Base-by-base conservation (phyloP, 352 stramenopile species). In the Hyaloperonospora brassicae region DNA sequence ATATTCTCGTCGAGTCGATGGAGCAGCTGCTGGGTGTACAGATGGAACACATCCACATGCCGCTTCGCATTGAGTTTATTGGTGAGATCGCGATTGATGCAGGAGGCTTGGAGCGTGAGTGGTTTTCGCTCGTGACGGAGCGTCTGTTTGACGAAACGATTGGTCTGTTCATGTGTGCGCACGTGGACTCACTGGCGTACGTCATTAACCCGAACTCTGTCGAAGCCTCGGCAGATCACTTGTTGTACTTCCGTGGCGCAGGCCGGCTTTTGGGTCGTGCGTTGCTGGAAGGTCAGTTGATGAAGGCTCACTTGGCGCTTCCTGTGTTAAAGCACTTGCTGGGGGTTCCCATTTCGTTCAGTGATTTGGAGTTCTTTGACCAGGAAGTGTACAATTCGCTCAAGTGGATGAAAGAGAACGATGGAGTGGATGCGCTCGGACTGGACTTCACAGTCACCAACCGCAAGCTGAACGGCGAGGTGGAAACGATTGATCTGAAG, bases 171-270 rank as follows among this genome's bases (percentile, higher is more conserved):
- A 87, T 87, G 78, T 88, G 77, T 50, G 77, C 78, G 3, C 79
- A 89, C 64, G 79, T 87, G 9, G 79, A 90, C 51, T 89, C 82
- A 21, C 56, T 87, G 14, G 76, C 76, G 45, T 93, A 89, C 51
- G 77, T 87, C 49, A 88, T 93, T 58, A 89, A 91, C 64, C 72
- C 78, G 12, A 89, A 89, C 64, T 89, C 79, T 17, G 70, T 86
- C 9, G 76, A 91, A 49, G 80, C 80, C 1, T 89, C 79, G 55
- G 92, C 95, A 1, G 84, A 98, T 60, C 95, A 99, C 65, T 63
- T 99, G 55, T 71, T 97, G n/a, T 98, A 98, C 73, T 98, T 98
- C 70, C 90, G 95, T 47, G 97, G 97, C 53, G 79, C 95, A 0
- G 95, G 94, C 2, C 79, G 95, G 6, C 72, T 99, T 9, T 69